phyloP scores from a whole-genome alignment of 2,329 filamentous ascomycete genomes.

The Penicillium sp. region DNA sequence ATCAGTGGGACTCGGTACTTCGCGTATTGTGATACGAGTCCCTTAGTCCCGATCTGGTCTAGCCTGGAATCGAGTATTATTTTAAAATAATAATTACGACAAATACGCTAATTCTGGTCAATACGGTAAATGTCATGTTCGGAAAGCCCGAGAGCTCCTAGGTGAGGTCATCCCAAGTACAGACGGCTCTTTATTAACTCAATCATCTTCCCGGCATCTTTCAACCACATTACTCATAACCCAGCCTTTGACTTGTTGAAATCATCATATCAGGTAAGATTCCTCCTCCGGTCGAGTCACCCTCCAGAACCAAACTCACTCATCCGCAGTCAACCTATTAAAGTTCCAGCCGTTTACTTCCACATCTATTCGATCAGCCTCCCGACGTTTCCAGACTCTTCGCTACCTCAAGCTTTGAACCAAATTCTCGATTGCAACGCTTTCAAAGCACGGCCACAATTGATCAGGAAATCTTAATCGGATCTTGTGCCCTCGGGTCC shows the following conservation, averaged over 20 bases:
- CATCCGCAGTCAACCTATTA: conserved; percentile 10
- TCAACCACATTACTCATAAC: conserved; percentile 14
- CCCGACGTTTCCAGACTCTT: conserved; percentile 35
- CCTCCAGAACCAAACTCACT: conserved; percentile 16
- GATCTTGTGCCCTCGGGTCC: conserved; percentile 27
- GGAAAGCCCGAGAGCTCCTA: not conserved
- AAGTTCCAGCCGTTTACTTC: conserved; percentile 16
- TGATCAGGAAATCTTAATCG: conserved; percentile 24
- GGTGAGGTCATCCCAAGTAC: conserved; percentile 12
- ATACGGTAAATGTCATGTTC: conserved; percentile 8
- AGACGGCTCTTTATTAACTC: conserved; percentile 14
- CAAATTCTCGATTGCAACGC: conserved; percentile 4
- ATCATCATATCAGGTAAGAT: conserved; percentile 8
- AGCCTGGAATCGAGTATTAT: not conserved
- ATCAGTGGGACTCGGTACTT: conserved; percentile 20
- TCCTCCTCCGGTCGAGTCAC: conserved; percentile 23
- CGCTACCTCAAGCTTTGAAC: conserved; percentile 11
- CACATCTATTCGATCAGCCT: conserved; percentile 15
- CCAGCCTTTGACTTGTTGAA: conserved; percentile 8
- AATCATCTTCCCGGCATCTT: conserved; percentile 7
- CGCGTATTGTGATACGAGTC: not conserved
- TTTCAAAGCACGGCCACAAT: conserved; percentile 20
- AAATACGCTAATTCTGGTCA: not conserved
- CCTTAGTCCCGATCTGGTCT: conserved; percentile 8
- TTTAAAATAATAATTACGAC: not conserved